Percentiles rank a stretch among this genome's conserved stretches.
Conservation (phyloP, 257 asterid genomes). For the Sherardia arvensis region DNA sequence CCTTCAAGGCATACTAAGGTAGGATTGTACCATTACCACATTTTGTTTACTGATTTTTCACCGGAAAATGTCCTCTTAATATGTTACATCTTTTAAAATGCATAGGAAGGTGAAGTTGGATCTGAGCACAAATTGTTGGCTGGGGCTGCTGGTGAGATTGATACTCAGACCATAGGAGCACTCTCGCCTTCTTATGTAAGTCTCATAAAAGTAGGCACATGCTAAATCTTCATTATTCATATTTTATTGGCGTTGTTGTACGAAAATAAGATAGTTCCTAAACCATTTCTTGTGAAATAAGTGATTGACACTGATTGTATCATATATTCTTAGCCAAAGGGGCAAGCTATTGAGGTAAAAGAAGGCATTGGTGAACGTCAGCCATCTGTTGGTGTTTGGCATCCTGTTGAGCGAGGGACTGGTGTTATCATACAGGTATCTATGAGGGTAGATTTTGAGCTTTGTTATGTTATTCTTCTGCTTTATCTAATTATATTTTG, state of each 20-base stretch:
- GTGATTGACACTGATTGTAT: not conserved
- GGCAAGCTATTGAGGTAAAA: constrained; percentile 25
- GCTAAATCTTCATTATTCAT: constrained; percentile 2
- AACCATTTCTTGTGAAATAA: not conserved
- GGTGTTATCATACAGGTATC: constrained; percentile 30
- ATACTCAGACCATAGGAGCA: constrained; percentile 1
- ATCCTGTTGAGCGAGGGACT: constrained; percentile 22
- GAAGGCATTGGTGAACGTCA: constrained; percentile 21
- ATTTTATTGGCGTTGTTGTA: not conserved
- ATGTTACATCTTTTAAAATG: not conserved
- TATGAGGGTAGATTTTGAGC: no score
- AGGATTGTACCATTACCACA: not conserved
- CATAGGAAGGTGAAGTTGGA: constrained; percentile 8
- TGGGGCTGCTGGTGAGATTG: constrained; percentile 1
- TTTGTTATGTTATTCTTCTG: not conserved
- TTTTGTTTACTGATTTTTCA: not conserved
- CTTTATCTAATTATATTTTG: constrained; percentile 8
- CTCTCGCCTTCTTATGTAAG: not conserved
- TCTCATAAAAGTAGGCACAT: constrained; percentile 5
- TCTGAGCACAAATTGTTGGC: constrained; percentile 5
- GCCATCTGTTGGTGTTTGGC: constrained; percentile 20
- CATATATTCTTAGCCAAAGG: constrained; percentile 19
- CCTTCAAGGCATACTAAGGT: constrained; percentile 15
- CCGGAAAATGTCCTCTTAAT: not conserved
- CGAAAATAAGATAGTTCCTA: not conserved